These are phyloP conservation scores for Cucurbita pepo DNA, from an alignment of 306 rosid genomes.

Conservation along the genomic window DNA sequence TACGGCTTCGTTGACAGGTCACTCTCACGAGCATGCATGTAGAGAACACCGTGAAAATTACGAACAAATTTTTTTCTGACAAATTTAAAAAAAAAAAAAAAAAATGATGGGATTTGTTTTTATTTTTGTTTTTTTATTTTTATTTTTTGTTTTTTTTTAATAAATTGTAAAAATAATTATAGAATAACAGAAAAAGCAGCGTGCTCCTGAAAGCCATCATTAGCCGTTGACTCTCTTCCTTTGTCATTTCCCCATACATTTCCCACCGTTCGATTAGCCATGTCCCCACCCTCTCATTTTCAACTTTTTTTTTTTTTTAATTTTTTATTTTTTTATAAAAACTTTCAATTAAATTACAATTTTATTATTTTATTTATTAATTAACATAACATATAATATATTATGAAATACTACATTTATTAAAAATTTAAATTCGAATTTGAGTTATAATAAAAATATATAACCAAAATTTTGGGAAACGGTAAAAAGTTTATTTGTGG, in stretches of 20 bases:
- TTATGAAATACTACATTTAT: too few species aligned
- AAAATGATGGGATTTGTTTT: not conserved
- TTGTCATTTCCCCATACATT: conserved; percentile 1
- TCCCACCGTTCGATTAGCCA: conserved; percentile 1
- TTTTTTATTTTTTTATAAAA: too few species aligned
- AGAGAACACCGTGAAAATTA: not conserved
- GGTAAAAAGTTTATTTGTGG: too few species aligned
- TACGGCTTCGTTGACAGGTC: conserved; percentile 7
- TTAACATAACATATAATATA: too few species aligned
- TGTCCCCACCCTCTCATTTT: not conserved
- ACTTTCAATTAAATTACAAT: too few species aligned
- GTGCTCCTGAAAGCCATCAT: not conserved
- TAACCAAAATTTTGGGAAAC: too few species aligned
- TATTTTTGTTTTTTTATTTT: not conserved
- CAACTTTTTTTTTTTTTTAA: too few species aligned
- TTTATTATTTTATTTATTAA: too few species aligned
- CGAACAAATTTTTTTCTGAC: not conserved
- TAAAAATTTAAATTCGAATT: too few species aligned
- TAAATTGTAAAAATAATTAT: not conserved
- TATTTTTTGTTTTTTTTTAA: not conserved
- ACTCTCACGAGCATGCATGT: conserved; percentile 6
- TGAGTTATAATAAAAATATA: too few species aligned
- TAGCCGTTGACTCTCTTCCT: not conserved
- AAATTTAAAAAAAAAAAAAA: not conserved
- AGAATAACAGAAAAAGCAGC: not conserved